Evolutionary conservation across 164 flowering plant species (phyloP).

Genomic region (Taxillus chinensis): DNA sequence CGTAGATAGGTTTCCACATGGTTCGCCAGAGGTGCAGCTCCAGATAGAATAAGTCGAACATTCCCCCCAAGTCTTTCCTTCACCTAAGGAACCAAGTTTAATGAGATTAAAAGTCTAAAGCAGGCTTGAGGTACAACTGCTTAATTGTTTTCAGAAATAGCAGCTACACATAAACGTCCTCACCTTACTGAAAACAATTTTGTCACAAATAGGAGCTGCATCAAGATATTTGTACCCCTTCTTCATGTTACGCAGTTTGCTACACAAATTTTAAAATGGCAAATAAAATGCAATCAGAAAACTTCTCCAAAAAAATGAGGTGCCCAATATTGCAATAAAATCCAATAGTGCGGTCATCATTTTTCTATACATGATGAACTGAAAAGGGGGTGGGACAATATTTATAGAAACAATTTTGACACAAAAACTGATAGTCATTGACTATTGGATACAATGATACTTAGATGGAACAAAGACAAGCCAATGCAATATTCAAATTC

Average conservation of each 20-base stretch:
- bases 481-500: no score
- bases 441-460: no score
- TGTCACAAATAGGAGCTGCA: slow-evolving; percentile 76
- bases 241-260: slow-evolving; percentile 56
- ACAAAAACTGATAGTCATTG: no score
- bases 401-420: no score
- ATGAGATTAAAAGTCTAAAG: not conserved
- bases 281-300: not conserved
- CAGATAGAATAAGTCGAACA: slow-evolving; percentile 80
- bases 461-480: no score
- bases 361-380: no score
- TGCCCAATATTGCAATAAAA: not conserved
- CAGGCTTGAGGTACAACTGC: not conserved
- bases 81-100: slow-evolving; percentile 35
- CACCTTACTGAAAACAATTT: slow-evolving; percentile 79
- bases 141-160: not conserved
- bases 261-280: slow-evolving; percentile 23
- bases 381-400: no score
- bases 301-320: not conserved
- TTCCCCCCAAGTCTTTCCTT: slow-evolving; percentile 93
- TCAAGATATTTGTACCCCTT: slow-evolving; percentile 56
- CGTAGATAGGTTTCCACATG: slow-evolving; percentile 77
- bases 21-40: slow-evolving; percentile 89
- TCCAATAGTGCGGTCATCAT: no score
- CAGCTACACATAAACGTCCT: not conserved